Evolutionary conservation across 306 rosid species (phyloP).

Genomic region (Corylus avellana): DNA sequence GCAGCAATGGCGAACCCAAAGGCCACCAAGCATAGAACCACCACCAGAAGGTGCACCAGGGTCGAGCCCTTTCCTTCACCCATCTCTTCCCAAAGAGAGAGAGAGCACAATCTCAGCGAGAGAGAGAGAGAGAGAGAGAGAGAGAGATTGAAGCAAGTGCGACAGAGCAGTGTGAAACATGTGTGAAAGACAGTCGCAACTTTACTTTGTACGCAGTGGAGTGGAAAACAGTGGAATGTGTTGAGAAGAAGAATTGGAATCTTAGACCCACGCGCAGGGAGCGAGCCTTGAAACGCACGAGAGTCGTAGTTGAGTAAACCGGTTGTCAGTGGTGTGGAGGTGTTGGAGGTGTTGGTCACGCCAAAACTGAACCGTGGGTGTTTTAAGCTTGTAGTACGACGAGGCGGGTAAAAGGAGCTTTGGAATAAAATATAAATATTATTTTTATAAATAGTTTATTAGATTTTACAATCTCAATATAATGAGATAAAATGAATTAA

Average conservation of each 20-base stretch:
- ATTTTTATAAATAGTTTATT: no score
- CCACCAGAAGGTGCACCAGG: conserved; percentile 73
- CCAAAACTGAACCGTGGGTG: neutral
- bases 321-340: neutral
- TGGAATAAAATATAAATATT: no score
- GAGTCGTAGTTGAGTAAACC: neutral
- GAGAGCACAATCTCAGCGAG: conserved; percentile 8
- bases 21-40: conserved; percentile 74
- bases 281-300: neutral
- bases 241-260: neutral
- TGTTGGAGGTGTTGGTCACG: neutral
- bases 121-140: conserved; percentile 28
- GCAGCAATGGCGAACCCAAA: conserved; percentile 99
- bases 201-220: neutral
- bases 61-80: conserved; percentile 86
- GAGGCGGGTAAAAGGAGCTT: neutral
- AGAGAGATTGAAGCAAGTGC: neutral
- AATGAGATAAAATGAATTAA: no score
- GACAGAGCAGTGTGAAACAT: neutral
- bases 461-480: no score
- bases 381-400: neutral
- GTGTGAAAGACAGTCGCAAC: conserved; percentile 1
- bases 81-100: conserved; percentile 34
- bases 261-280: conserved; percentile 1
- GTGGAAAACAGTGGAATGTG: conserved; percentile 13